A percentile compares a stretch with the other conserved stretches of the same genome.
phyloP scores from a whole-genome alignment of 1,284 basidiomycete genomes.

The Quambalaria eucalypti region DNA sequence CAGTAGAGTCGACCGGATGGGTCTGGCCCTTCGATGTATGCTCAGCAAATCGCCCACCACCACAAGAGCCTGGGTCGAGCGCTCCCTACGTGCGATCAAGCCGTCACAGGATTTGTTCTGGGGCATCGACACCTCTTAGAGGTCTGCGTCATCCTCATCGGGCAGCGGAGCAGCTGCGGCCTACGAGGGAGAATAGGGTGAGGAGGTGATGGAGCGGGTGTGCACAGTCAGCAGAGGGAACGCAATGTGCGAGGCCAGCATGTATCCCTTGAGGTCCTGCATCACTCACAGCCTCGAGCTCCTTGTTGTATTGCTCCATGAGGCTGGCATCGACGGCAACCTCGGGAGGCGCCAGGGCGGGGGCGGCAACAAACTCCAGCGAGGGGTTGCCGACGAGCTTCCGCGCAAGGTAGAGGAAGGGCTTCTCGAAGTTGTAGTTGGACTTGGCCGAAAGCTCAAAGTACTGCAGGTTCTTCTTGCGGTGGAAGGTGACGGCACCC shows the following conservation, averaged over 20 bases:
- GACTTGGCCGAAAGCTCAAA: constrained; percentile 99
- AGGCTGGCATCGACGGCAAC: constrained; percentile 71
- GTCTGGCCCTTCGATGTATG: too few species aligned
- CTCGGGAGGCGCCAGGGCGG: constrained; percentile 89
- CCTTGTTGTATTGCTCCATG: constrained; percentile 73
- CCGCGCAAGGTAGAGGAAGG: constrained; percentile 97
- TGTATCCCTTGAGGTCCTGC: too few species aligned
- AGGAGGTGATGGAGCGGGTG: neutral
- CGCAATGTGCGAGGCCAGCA: neutral
- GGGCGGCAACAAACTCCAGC: constrained; percentile 93
- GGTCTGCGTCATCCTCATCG: constrained; percentile 52
- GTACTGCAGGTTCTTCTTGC: constrained; percentile 99
- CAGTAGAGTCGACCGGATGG: too few species aligned
- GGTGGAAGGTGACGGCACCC: constrained; percentile 95
- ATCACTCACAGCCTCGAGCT: constrained; percentile 55
- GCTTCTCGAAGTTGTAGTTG: constrained; percentile 99
- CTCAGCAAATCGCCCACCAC: too few species aligned
- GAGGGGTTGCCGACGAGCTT: constrained; percentile 87
- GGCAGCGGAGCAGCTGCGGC: constrained; percentile 53
- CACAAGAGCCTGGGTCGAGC: too few species aligned
- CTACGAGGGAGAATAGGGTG: constrained; percentile 11
- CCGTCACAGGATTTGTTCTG: too few species aligned
- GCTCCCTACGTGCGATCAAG: too few species aligned
- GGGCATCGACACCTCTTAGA: too few species aligned
- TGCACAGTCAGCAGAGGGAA: neutral